Percentiles rank a stretch among this genome's conserved stretches.
phyloP scores from a whole-genome alignment of 225 moss, liverwort and hornwort species.

The Bryum argenteum region DNA sequence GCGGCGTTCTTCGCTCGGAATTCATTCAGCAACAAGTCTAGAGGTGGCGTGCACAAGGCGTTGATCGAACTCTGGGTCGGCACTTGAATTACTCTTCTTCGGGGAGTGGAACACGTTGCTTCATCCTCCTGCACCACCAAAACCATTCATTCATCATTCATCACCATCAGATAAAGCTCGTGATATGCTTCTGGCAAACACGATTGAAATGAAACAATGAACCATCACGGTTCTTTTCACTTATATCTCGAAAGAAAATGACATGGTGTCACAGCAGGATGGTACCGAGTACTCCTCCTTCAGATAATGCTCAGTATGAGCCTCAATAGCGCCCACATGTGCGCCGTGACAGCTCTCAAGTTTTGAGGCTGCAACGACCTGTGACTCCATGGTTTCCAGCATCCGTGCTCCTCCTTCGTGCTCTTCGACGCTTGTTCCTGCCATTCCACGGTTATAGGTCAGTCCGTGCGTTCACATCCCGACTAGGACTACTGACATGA shows the following conservation, averaged over 20 bases:
- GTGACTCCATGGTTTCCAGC: conserved; percentile 65
- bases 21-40: conserved; percentile 69
- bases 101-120: conserved; percentile 73
- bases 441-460: neutral
- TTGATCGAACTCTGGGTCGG: conserved; percentile 66
- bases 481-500: neutral
- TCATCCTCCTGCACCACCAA: conserved; percentile 66
- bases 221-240: neutral
- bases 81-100: conserved; percentile 69
- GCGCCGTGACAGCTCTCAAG: conserved; percentile 59
- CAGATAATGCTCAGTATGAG: conserved; percentile 58
- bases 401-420: conserved; percentile 65
- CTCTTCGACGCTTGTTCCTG: conserved; percentile 64
- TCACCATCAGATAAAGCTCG: neutral
- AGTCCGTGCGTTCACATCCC: neutral
- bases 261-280: neutral
- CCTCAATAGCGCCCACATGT: conserved; percentile 55
- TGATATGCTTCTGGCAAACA: too few relatives aligned
- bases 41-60: conserved; percentile 73
- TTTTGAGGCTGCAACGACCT: conserved; percentile 57
- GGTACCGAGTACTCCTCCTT: conserved; percentile 71
- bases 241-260: too few relatives aligned
- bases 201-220: fast-evolving
- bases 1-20: conserved; percentile 61
- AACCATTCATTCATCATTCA: neutral